Evolutionary conservation across 768 basidiomycete genomes (phyloP).

Genomic region (Suillus placidus): DNA sequence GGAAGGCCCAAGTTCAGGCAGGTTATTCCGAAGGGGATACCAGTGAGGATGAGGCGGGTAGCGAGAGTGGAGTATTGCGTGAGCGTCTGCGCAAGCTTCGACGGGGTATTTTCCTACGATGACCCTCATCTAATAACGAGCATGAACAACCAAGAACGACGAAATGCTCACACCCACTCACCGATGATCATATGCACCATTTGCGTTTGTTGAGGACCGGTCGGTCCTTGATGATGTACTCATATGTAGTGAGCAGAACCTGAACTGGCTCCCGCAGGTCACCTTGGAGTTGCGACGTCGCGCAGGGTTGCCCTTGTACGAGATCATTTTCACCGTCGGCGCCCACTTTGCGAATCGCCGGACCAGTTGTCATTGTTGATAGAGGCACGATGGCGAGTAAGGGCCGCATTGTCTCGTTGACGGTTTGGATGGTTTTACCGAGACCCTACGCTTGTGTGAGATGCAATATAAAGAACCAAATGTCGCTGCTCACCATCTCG

Average conservation of each 20-base stretch:
- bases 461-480: slow-evolving; percentile 8
- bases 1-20: slow-evolving; percentile 95
- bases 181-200: slow-evolving; percentile 98
- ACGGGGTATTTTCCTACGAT: slow-evolving; percentile 97
- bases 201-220: slow-evolving; percentile 86
- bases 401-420: slow-evolving; percentile 90
- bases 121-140: slow-evolving; percentile 76
- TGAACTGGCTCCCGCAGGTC: slow-evolving; percentile 86
- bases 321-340: slow-evolving; percentile 72
- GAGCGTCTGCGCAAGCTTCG: slow-evolving; percentile 86
- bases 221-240: slow-evolving; percentile 98
- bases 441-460: slow-evolving; percentile 64
- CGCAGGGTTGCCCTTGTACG: slow-evolving; percentile 91
- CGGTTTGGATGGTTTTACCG: slow-evolving; percentile 90
- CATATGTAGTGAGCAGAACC: slow-evolving; percentile 92
- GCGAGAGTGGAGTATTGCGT: slow-evolving; percentile 88
- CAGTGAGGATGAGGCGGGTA: slow-evolving; percentile 93
- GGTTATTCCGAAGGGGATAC: slow-evolving; percentile 95
- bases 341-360: slow-evolving; percentile 98
- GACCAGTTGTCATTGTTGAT: slow-evolving; percentile 98
- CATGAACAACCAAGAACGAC: background rate
- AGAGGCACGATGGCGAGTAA: slow-evolving; percentile 97
- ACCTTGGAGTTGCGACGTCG: slow-evolving; percentile 78
- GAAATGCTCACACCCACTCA: slow-evolving; percentile 42
- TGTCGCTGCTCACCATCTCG: slow-evolving; percentile 68